Percentiles rank a stretch among this genome's conserved stretches.
Conservation (phyloP, 164 flowering plant genomes). For the Magnolia officinalis region DNA sequence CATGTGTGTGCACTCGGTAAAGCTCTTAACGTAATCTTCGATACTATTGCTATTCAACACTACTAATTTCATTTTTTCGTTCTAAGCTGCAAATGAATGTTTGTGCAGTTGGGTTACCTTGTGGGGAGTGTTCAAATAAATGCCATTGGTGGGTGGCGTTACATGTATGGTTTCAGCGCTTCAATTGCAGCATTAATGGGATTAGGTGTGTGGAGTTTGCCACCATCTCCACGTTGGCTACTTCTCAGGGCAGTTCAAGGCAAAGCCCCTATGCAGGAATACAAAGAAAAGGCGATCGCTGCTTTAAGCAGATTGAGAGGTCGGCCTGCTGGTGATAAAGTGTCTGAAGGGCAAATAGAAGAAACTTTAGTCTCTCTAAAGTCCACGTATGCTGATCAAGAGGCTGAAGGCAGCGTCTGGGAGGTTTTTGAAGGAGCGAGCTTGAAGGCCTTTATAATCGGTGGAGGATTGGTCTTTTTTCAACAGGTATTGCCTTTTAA, state of each 20-base stretch:
- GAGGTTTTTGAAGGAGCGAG: constrained; percentile 86
- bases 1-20: too few species aligned
- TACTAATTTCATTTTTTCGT: background rate
- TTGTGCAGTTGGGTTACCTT: constrained; percentile 75
- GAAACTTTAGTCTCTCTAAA: constrained; percentile 69
- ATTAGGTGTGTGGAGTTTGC: constrained; percentile 83
- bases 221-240: constrained; percentile 90
- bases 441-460: constrained; percentile 88
- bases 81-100: constrained; percentile 1
- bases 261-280: constrained; percentile 60
- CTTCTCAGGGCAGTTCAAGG: constrained; percentile 92
- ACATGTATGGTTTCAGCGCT: constrained; percentile 77
- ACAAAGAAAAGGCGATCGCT: constrained; percentile 66
- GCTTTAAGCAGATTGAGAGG: constrained; percentile 77
- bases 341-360: constrained; percentile 72
- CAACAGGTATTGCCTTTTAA: constrained; percentile 57
- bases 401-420: constrained; percentile 64
- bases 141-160: constrained; percentile 90
- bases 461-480: constrained; percentile 89
- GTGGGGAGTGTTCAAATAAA: constrained; percentile 70
- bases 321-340: constrained; percentile 61
- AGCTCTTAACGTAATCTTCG: background rate
- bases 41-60: background rate
- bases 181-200: constrained; percentile 79
- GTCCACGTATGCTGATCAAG: constrained; percentile 53